Evolutionary conservation across 176 grass and related monocot species (phyloP).

Genomic region (Areca catechu): DNA sequence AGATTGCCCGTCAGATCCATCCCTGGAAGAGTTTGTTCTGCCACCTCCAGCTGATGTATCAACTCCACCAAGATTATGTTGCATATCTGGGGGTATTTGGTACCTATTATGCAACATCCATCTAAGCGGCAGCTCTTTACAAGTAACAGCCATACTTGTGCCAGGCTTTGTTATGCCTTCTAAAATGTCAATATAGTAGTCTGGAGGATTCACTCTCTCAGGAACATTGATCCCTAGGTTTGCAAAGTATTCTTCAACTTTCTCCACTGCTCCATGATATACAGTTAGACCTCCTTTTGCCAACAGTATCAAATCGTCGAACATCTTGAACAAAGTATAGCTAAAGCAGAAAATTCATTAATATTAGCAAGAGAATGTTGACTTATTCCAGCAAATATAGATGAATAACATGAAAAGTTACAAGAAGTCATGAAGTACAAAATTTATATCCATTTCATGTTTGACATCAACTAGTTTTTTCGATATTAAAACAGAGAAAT

Average conservation of each 20-base stretch:
- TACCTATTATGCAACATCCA: constrained; percentile 68
- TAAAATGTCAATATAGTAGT: constrained; percentile 78
- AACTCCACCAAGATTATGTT: constrained; percentile 35
- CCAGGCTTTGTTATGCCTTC: constrained; percentile 45
- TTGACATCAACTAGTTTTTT: too few species aligned
- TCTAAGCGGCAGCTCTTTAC: constrained; percentile 45
- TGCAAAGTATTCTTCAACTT: constrained; percentile 60
- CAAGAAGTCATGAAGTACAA: too few species aligned
- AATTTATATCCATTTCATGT: too few species aligned
- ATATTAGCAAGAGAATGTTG: constrained; percentile 15
- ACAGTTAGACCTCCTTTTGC: constrained; percentile 72
- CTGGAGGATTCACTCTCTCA: constrained; percentile 67
- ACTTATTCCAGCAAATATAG: too few species aligned
- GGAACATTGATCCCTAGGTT: constrained; percentile 51
- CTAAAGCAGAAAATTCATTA: constrained; percentile 29
- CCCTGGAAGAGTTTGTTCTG: constrained; percentile 29
- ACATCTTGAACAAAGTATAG: constrained; percentile 77
- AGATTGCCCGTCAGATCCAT: constrained; percentile 30
- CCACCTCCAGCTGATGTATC: constrained; percentile 16
- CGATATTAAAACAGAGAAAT: too few species aligned
- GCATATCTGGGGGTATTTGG: constrained; percentile 47
- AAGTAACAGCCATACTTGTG: constrained; percentile 31
- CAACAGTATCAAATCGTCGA: constrained; percentile 72
- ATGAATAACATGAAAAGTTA: too few species aligned
- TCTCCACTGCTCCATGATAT: constrained; percentile 50